A percentile compares a stretch with the other conserved stretches of the same genome.
These are phyloP conservation scores for Parastagonospora nodorum DNA, from an alignment of 2,329 filamentous ascomycete genomes.

Conservation along the genomic window DNA sequence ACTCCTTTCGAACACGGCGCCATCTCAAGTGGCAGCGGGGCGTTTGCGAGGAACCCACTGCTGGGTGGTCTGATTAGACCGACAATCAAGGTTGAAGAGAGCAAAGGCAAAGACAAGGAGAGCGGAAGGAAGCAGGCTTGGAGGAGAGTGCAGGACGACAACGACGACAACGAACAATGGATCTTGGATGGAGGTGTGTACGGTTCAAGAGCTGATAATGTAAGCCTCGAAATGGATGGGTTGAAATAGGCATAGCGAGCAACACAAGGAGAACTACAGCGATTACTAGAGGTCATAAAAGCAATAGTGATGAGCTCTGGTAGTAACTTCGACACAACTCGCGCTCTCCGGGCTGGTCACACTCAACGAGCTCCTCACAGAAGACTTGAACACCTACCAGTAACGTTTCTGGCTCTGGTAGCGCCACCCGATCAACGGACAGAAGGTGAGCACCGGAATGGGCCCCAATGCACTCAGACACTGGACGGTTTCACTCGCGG, in stretches of 20 bases:
- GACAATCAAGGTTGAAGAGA: slow-evolving; percentile 58
- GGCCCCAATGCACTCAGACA: too few relatives aligned
- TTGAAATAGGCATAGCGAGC: not conserved
- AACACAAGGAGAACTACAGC: too few relatives aligned
- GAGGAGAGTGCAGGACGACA: slow-evolving; percentile 59
- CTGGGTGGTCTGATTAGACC: slow-evolving; percentile 69
- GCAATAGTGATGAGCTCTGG: too few relatives aligned
- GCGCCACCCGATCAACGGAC: too few relatives aligned
- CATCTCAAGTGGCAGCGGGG: slow-evolving; percentile 52
- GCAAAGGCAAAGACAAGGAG: slow-evolving; percentile 54
- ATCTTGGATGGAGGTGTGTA: slow-evolving; percentile 59
- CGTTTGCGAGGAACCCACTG: slow-evolving; percentile 72
- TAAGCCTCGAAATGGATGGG: slow-evolving; percentile 20
- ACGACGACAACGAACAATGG: slow-evolving; percentile 59
- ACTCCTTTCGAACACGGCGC: slow-evolving; percentile 34
- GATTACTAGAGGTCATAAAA: too few relatives aligned
- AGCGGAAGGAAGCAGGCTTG: slow-evolving; percentile 49
- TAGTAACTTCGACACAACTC: too few relatives aligned
- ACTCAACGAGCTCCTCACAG: too few relatives aligned
- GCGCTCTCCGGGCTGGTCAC: too few relatives aligned
- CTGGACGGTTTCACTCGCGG: too few relatives aligned
- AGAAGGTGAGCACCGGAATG: too few relatives aligned
- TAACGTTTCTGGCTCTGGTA: too few relatives aligned
- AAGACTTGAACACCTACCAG: too few relatives aligned
- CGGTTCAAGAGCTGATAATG: slow-evolving; percentile 35